Base-by-base conservation (phyloP, 345 rosid genomes). In the Eucalyptus regnans region DNA sequence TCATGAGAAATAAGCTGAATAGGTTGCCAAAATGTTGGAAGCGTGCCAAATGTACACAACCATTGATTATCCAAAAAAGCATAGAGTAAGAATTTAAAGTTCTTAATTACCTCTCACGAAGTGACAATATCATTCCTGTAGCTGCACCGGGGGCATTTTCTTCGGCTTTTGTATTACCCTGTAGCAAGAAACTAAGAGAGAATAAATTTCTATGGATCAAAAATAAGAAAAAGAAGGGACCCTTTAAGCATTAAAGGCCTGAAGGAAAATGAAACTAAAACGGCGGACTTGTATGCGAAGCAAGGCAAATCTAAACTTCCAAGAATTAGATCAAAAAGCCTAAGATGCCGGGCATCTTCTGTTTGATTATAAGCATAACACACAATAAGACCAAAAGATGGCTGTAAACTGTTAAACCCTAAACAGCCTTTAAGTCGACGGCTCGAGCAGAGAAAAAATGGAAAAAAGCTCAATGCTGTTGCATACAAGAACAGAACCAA, bases 121-220 rank as follows among this genome's bases (percentile, higher is more conserved):
- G 97, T 48, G 95, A 88, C 92, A 98, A 93, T 91, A 97, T 97
- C 99, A 96, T 96, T 80, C 95, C 95, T 29, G 98, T 95, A 43
- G 96, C 92, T 48, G 91, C 96, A 89, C 97, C 97, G 33, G 96
- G 96, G 29, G 97, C 95, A 71, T 97, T 95, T 91, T 97, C 99
- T 90, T 96, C 99, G n/a, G 91, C 94, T 88, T 96, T 94, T 9
- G 92, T 81, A 54, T 91, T 94, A 60, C 91, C 95, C 99, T 95
- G 91, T 86, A 89, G 62, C 49, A 17, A 86, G 50, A 76, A 76
- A 37, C 83, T 76, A 20, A 76, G 83, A 71, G 25, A 76, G 83
- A 37, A 37, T 76, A 76, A 76, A 18, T 76, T 76, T 76, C 48
- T 37, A 37, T 76, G 83, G 46, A 76, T 33, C 44, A 9, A 33